Conservation (phyloP, 1,284 basidiomycete genomes). For the Rhodotorula sp. region DNA sequence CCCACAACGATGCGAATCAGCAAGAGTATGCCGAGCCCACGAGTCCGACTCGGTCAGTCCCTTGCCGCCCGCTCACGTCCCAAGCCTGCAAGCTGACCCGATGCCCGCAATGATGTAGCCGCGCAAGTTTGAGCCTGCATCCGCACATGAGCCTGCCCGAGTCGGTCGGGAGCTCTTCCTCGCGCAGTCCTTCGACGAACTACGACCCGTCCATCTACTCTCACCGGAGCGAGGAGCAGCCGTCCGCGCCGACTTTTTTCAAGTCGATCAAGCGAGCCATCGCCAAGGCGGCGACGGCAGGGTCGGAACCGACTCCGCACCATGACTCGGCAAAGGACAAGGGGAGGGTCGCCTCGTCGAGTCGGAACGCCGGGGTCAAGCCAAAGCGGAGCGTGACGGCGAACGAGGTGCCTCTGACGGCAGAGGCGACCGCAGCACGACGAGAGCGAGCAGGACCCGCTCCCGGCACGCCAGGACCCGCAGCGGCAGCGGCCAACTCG, state of each 20-base stretch:
- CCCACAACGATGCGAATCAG: not conserved
- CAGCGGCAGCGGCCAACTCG: not conserved
- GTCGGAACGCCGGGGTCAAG: slow-evolving; percentile 35
- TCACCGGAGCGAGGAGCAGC: slow-evolving; percentile 10
- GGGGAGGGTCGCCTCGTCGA: slow-evolving; percentile 25
- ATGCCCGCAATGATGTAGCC: not conserved
- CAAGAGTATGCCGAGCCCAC: not conserved
- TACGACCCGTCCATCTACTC: slow-evolving; percentile 4
- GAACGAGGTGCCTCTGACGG: slow-evolving; percentile 8
- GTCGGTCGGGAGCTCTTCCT: slow-evolving; percentile 11
- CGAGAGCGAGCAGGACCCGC: not conserved
- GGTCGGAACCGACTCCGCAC: slow-evolving; percentile 16
- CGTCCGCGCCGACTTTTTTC: slow-evolving; percentile 11
- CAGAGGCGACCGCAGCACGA: slow-evolving; percentile 1
- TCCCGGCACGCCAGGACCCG: not conserved
- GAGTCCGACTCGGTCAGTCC: not conserved
- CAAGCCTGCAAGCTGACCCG: not conserved
- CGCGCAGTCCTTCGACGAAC: slow-evolving; percentile 1
- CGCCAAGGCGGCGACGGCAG: slow-evolving; percentile 22
- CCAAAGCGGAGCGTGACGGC: slow-evolving; percentile 28
- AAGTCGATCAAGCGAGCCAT: slow-evolving; percentile 21
- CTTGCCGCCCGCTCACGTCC: no score
- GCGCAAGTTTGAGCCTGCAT: slow-evolving; percentile 6
- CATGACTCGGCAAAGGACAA: slow-evolving; percentile 9
- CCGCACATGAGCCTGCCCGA: slow-evolving; percentile 5